phyloP scores from a whole-genome alignment of 225 moss, liverwort and hornwort genomes.

The Bryum argenteum region DNA sequence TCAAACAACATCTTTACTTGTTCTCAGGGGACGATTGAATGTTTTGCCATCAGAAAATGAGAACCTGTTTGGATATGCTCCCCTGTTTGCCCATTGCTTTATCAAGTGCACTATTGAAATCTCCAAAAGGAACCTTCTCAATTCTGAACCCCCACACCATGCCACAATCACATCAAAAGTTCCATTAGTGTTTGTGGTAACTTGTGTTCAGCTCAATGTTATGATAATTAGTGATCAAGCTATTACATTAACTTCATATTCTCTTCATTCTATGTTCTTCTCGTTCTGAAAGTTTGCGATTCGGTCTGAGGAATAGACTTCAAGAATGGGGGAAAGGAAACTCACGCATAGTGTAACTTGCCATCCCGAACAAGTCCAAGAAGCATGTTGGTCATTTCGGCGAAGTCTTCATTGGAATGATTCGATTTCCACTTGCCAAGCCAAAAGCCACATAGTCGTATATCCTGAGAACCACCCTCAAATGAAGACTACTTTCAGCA shows the following conservation, averaged over 20 bases:
- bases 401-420: slow-evolving; percentile 60
- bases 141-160: slow-evolving; percentile 48
- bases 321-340: slow-evolving; percentile 5
- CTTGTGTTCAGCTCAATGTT: no score
- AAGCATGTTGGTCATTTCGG: slow-evolving; percentile 65
- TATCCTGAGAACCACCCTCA: slow-evolving; percentile 53
- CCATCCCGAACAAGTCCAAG: slow-evolving; percentile 71
- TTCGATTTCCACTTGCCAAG: slow-evolving; percentile 73
- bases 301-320: not conserved
- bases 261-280: no score
- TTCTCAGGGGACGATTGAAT: slow-evolving; percentile 16
- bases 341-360: slow-evolving; percentile 74
- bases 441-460: slow-evolving; percentile 79
- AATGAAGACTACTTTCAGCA: slow-evolving; percentile 21
- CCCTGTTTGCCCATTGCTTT: slow-evolving; percentile 87
- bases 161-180: not conserved
- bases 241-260: no score
- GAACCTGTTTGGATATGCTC: slow-evolving; percentile 71
- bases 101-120: slow-evolving; percentile 62
- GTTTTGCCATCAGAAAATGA: slow-evolving; percentile 56
- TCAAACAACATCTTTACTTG: not conserved
- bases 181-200: no score
- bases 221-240: no score
- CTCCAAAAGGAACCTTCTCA: slow-evolving; percentile 75
- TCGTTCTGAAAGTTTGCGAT: not conserved